phyloP scores from a whole-genome alignment of 805 yeast genomes.

The Kazachstania africana region DNA sequence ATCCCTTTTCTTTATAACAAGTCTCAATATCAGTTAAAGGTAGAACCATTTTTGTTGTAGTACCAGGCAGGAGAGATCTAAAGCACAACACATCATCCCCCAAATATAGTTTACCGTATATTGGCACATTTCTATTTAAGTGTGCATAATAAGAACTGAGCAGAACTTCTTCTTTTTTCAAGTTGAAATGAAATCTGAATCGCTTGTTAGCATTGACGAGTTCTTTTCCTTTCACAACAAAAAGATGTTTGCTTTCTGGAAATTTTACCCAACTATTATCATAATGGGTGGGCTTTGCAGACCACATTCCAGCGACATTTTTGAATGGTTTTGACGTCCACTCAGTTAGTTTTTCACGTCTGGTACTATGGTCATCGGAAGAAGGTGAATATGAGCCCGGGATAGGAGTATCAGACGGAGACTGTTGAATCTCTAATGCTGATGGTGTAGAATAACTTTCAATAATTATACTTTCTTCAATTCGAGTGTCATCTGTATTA shows the following conservation, averaged over 20 bases:
- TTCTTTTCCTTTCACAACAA: conserved; percentile 33
- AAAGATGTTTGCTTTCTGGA: conserved; percentile 39
- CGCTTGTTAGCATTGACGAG: conserved; percentile 40
- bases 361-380: neutral
- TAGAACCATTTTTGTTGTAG: conserved; percentile 67
- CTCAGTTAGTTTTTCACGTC: neutral
- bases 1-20: conserved; percentile 55
- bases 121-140: conserved; percentile 58
- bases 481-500: conserved; percentile 1
- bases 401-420: no score
- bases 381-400: neutral
- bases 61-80: conserved; percentile 67
- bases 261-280: conserved; percentile 25
- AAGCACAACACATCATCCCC: conserved; percentile 65
- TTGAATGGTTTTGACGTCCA: conserved; percentile 8
- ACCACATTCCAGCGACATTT: conserved; percentile 35
- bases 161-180: conserved; percentile 39
- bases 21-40: conserved; percentile 67
- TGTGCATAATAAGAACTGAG: conserved; percentile 62
- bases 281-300: conserved; percentile 53
- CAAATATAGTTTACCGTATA: conserved; percentile 73
- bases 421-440: neutral
- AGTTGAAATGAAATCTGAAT: conserved; percentile 54
- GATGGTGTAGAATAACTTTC: conserved; percentile 1
- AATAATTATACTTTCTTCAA: conserved; percentile 7